Evolutionary conservation across 2,329 filamentous ascomycete species (phyloP).

Genomic region (Paecilomyces sp.): DNA sequence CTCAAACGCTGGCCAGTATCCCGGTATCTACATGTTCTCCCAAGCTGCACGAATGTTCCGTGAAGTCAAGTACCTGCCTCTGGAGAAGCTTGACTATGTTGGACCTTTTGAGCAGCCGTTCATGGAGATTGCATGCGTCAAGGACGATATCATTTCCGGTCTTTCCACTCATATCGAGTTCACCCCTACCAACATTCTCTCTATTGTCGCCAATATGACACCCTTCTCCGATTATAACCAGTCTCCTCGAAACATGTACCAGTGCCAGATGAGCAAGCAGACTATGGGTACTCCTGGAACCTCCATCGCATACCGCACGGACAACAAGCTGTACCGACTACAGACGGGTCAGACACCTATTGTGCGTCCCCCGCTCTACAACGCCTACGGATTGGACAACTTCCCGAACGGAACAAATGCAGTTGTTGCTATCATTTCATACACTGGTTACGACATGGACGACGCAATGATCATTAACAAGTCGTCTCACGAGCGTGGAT

Average conservation of each 20-base stretch:
- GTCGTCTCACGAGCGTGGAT: constrained; percentile 89
- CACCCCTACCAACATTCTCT: constrained; percentile 92
- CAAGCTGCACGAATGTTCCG: constrained; percentile 79
- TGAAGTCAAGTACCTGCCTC: constrained; percentile 83
- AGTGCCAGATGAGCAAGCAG: constrained; percentile 99
- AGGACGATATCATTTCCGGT: constrained; percentile 78
- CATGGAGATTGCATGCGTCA: constrained; percentile 94
- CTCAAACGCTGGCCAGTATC: constrained; percentile 88
- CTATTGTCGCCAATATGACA: constrained; percentile 96
- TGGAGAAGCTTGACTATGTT: constrained; percentile 79
- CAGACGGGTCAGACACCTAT: constrained; percentile 96
- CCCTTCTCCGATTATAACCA: constrained; percentile 99
- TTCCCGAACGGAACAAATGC: constrained; percentile 96
- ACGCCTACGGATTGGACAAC: constrained; percentile 94
- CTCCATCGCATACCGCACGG: constrained; percentile 75
- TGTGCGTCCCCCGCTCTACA: constrained; percentile 85
- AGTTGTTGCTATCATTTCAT: constrained; percentile 94
- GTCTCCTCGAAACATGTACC: constrained; percentile 98
- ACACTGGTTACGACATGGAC: constrained; percentile 99
- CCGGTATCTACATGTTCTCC: constrained; percentile 89
- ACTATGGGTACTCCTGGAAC: constrained; percentile 96
- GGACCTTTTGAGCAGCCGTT: constrained; percentile 95
- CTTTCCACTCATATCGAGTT: constrained; percentile 90
- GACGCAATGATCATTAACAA: constrained; percentile 99
- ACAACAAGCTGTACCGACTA: constrained; percentile 93